phyloP scores from a whole-genome alignment of 305 asterid genomes.

The Fraxinus angustifolia region DNA sequence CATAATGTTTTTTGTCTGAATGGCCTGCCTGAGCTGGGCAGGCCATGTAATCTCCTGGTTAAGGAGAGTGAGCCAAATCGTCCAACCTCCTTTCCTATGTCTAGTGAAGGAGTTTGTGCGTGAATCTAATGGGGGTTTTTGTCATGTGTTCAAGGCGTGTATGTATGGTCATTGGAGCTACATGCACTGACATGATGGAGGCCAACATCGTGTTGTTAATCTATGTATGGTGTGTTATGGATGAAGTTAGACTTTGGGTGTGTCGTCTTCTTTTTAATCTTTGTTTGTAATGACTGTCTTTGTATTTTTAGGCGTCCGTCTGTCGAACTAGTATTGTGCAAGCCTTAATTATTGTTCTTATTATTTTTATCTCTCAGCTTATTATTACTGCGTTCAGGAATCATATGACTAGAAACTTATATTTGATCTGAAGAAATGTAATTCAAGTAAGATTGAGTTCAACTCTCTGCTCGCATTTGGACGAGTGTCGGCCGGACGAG shows the following conservation, averaged over 20 bases:
- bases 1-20: conserved; percentile 58
- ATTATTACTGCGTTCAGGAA: no score
- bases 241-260: neutral
- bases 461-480: no score
- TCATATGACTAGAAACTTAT: no score
- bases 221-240: neutral
- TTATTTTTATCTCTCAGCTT: neutral
- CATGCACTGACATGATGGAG: neutral
- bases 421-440: no score
- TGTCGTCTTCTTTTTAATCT: neutral
- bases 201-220: neutral
- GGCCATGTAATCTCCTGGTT: neutral
- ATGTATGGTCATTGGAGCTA: neutral
- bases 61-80: conserved; percentile 13
- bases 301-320: neutral
- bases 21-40: neutral
- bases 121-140: conserved; percentile 27
- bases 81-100: neutral
- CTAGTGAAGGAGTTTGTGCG: conserved; percentile 34
- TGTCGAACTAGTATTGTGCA: neutral
- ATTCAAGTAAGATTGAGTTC: no score
- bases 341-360: neutral
- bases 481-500: no score
- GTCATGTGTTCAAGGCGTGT: neutral
- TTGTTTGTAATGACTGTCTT: neutral